phyloP scores from a whole-genome alignment of 1,139 yeast genomes.

The Geotrichum citri-aurantii region DNA sequence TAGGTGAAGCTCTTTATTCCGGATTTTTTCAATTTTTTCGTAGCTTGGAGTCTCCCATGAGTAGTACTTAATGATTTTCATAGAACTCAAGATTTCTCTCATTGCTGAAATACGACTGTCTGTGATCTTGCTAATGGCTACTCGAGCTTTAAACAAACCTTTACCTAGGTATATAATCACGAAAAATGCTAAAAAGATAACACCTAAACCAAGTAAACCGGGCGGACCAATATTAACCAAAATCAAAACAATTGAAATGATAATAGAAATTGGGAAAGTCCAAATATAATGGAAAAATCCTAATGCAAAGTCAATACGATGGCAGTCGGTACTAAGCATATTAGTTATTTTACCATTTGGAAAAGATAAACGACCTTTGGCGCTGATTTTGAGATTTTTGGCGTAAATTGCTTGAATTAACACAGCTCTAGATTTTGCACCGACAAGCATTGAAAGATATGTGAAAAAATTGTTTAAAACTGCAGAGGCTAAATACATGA shows the following conservation, averaged over 20 bases:
- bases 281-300: slow-evolving; percentile 62
- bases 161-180: not conserved
- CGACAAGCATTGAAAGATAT: slow-evolving; percentile 54
- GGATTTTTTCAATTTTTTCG: slow-evolving; percentile 42
- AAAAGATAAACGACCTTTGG: slow-evolving; percentile 51
- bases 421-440: slow-evolving; percentile 64
- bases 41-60: slow-evolving; percentile 66
- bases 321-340: slow-evolving; percentile 69
- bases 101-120: slow-evolving; percentile 56
- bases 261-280: slow-evolving; percentile 54
- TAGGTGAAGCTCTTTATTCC: slow-evolving; percentile 41
- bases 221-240: slow-evolving; percentile 66
- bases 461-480: slow-evolving; percentile 55
- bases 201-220: slow-evolving; percentile 59
- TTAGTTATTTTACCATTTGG: slow-evolving; percentile 68
- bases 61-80: slow-evolving; percentile 64
- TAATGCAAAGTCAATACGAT: slow-evolving; percentile 71
- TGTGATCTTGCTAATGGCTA: slow-evolving; percentile 45
- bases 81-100: slow-evolving; percentile 57
- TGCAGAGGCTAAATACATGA: slow-evolving; percentile 44
- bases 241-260: slow-evolving; percentile 53
- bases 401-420: slow-evolving; percentile 59
- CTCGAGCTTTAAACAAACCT: slow-evolving; percentile 34
- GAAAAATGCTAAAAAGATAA: slow-evolving; percentile 37
- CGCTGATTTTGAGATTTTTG: slow-evolving; percentile 59